Evolutionary conservation across 208 protist genomes (phyloP).

Genomic region (Chromosphaera perkinsii): DNA sequence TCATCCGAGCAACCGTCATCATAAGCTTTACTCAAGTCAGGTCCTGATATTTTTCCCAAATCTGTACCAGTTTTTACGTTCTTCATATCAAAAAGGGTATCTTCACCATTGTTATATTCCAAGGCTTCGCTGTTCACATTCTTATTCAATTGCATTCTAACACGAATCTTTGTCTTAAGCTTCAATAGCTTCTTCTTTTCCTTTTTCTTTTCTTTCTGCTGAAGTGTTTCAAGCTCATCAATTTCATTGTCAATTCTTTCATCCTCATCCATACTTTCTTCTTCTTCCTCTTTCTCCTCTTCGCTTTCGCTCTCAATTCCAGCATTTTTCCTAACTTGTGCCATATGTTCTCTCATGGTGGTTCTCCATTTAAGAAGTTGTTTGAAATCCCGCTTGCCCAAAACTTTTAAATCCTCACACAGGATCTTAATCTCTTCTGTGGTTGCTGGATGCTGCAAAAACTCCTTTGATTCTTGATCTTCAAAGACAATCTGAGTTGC

Average conservation of each 20-base stretch:
- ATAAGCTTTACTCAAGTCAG: not conserved
- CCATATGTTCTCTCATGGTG: slow-evolving; percentile 9
- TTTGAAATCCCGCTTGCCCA: slow-evolving; percentile 82
- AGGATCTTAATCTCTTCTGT: slow-evolving; percentile 82
- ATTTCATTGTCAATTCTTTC: slow-evolving; percentile 2
- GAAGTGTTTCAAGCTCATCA: slow-evolving; percentile 3
- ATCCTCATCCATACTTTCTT: slow-evolving; percentile 13
- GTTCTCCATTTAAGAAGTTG: slow-evolving; percentile 82
- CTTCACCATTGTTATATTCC: not conserved
- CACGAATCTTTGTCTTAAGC: not conserved
- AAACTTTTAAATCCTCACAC: slow-evolving; percentile 81
- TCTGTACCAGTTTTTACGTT: too few relatives aligned
- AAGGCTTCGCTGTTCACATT: not conserved
- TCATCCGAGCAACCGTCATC: not conserved
- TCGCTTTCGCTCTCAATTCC: slow-evolving; percentile 12
- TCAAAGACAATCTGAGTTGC: slow-evolving; percentile 80
- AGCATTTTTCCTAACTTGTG: not conserved
- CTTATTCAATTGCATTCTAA: not conserved
- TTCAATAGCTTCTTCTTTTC: slow-evolving; percentile 17
- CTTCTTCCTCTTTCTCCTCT: slow-evolving; percentile 29
- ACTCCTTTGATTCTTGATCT: slow-evolving; percentile 64
- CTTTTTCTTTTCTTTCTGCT: slow-evolving; percentile 4
- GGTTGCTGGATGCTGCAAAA: slow-evolving; percentile 61
- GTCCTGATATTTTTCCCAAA: too few relatives aligned
- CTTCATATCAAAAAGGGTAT: too few relatives aligned